Evolutionary conservation across 2,329 filamentous ascomycete species (phyloP).

Genomic region (Geoglossum cookeanum): DNA sequence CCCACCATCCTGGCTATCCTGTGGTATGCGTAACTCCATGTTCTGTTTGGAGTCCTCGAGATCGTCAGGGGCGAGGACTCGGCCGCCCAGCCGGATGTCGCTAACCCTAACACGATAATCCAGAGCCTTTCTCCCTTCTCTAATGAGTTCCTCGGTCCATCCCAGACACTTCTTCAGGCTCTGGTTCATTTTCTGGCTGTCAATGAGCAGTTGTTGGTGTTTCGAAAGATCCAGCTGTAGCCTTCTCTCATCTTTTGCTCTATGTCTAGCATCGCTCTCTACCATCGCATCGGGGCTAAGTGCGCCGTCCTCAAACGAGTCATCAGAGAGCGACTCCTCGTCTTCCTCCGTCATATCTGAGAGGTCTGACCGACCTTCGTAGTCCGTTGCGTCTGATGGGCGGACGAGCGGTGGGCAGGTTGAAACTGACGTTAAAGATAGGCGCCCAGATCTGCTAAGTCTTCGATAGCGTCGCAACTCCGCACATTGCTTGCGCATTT

Average conservation of each 20-base stretch:
- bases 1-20: slow-evolving; percentile 8
- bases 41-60: slow-evolving; percentile 7
- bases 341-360: slow-evolving; percentile 19
- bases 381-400: slow-evolving; percentile 14
- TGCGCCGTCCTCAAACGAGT: slow-evolving; percentile 31
- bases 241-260: slow-evolving; percentile 61
- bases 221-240: slow-evolving; percentile 72
- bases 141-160: slow-evolving; percentile 81
- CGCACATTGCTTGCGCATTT: slow-evolving; percentile 75
- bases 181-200: slow-evolving; percentile 90
- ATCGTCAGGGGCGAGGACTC: slow-evolving; percentile 56
- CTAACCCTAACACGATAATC: slow-evolving; percentile 61
- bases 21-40: not conserved
- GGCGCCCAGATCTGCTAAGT: slow-evolving; percentile 60
- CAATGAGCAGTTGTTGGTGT: slow-evolving; percentile 72
- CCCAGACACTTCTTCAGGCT: slow-evolving; percentile 76
- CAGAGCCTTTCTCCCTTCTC: slow-evolving; percentile 70
- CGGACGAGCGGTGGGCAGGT: slow-evolving; percentile 32
- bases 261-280: slow-evolving; percentile 30
- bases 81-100: slow-evolving; percentile 65
- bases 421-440: slow-evolving; percentile 38
- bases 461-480: slow-evolving; percentile 73
- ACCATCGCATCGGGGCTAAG: slow-evolving; percentile 24
- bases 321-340: slow-evolving; percentile 25
- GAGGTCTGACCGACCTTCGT: slow-evolving; percentile 11